A percentile compares a stretch with the other conserved stretches of the same genome.
These are phyloP conservation scores for Scenedesmus sp. DNA, from an alignment of 163 green algal genomes.

Conservation along the genomic window DNA sequence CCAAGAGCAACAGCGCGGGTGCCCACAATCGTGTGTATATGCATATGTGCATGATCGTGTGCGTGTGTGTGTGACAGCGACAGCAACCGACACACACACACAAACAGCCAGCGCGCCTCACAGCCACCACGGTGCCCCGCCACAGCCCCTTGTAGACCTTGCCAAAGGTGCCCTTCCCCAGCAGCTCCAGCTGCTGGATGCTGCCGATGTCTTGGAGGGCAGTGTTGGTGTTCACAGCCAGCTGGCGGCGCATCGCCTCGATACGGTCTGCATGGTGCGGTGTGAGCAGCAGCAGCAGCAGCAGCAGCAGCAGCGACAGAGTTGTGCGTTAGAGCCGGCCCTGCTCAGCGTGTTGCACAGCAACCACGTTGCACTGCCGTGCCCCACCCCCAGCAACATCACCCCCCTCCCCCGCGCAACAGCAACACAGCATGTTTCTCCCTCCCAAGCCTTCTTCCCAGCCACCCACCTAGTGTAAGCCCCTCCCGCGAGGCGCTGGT, in stretches of 20 bases:
- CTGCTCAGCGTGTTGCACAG: neutral
- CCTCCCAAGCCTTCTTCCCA: neutral
- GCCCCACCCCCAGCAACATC: neutral
- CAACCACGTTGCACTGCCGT: neutral
- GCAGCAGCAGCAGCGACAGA: neutral
- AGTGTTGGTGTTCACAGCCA: constrained; percentile 46
- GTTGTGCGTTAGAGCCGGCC: neutral
- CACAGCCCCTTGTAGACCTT: constrained; percentile 51
- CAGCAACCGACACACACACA: too few relatives aligned
- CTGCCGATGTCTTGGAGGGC: constrained; percentile 22
- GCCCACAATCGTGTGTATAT: too few relatives aligned
- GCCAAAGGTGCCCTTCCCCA: constrained; percentile 60
- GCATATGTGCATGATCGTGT: too few relatives aligned
- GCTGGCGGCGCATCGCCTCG: constrained; percentile 38
- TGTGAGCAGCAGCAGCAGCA: neutral
- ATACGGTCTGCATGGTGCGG: constrained; percentile 27
- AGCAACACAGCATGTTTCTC: too few relatives aligned
- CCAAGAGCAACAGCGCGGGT: too few relatives aligned
- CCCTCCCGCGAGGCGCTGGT: neutral
- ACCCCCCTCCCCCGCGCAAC: too few relatives aligned
- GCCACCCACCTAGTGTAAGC: constrained; percentile 50
- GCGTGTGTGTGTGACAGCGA: too few relatives aligned
- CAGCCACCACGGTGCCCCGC: constrained; percentile 29
- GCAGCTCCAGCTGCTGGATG: constrained; percentile 46
- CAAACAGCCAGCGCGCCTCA: neutral